Conservation (phyloP, 2,329 filamentous ascomycete genomes). For the Fusarium udum region DNA sequence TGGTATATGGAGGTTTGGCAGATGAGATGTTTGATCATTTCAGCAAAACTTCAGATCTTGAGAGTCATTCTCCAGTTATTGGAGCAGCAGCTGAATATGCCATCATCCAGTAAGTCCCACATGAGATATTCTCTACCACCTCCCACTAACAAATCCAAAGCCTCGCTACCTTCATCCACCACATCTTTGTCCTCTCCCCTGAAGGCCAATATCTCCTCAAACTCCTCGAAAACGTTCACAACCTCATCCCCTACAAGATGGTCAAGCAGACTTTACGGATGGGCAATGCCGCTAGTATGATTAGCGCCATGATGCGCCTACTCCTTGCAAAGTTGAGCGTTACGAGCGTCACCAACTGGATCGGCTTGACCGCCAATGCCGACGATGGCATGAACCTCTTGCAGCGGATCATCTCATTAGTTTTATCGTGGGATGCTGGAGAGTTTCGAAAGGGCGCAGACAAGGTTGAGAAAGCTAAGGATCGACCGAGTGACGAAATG, state of each 20-base stretch:
- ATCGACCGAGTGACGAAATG: slow-evolving; percentile 66
- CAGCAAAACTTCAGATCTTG: slow-evolving; percentile 68
- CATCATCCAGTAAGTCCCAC: slow-evolving; percentile 70
- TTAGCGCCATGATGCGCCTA: slow-evolving; percentile 76
- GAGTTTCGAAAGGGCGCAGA: slow-evolving; percentile 74
- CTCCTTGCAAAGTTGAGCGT: slow-evolving; percentile 82
- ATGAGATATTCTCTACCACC: background rate
- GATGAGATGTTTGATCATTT: slow-evolving; percentile 72
- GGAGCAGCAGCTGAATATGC: slow-evolving; percentile 72
- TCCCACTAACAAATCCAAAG: slow-evolving; percentile 52
- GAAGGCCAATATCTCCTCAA: slow-evolving; percentile 79
- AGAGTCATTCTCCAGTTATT: slow-evolving; percentile 69
- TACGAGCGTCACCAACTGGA: slow-evolving; percentile 79
- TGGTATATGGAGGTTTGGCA: slow-evolving; percentile 74
- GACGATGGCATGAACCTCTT: slow-evolving; percentile 85
- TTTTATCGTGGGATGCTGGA: slow-evolving; percentile 76
- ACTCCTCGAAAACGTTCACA: slow-evolving; percentile 75
- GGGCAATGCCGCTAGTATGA: slow-evolving; percentile 84
- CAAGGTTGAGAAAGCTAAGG: slow-evolving; percentile 70
- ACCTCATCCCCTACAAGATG: slow-evolving; percentile 75
- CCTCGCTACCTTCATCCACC: slow-evolving; percentile 77
- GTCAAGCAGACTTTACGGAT: slow-evolving; percentile 78
- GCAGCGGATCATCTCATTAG: slow-evolving; percentile 78
- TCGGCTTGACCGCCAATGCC: slow-evolving; percentile 74
- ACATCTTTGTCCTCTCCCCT: slow-evolving; percentile 76